phyloP scores from a whole-genome alignment of 345 rosid species.

The Reutealis trisperma region DNA sequence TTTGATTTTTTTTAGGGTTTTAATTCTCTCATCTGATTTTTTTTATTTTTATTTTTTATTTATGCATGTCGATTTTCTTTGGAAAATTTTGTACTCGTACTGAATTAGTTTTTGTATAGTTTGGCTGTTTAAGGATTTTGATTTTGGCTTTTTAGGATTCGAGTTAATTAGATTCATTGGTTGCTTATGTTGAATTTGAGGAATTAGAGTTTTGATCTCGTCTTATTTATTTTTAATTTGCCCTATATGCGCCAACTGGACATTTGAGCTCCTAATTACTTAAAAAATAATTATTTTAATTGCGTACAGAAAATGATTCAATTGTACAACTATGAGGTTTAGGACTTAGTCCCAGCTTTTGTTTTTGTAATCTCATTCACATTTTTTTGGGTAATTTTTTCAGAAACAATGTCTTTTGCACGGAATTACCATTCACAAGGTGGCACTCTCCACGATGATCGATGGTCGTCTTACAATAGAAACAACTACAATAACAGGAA shows the following conservation, averaged over 20 bases:
- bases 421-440: conserved; percentile 51
- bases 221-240: background rate
- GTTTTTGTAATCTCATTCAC: background rate
- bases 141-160: background rate
- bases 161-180: background rate
- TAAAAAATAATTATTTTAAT: background rate
- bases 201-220: background rate
- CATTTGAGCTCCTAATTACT: background rate
- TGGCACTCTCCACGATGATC: conserved; percentile 36
- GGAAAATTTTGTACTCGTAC: background rate
- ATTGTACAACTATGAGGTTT: background rate
- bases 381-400: background rate
- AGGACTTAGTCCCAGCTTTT: no score
- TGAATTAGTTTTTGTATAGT: background rate
- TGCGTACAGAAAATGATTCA: background rate
- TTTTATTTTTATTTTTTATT: background rate
- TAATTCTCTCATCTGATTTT: background rate
- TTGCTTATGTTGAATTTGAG: background rate
- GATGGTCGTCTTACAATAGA: conserved; percentile 34
- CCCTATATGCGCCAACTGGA: background rate
- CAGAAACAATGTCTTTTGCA: conserved; percentile 52
- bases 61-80: background rate
- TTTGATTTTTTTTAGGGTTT: background rate
- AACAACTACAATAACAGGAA: conserved; percentile 26
- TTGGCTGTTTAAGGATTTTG: background rate